Base-by-base conservation (phyloP, 2,329 filamentous ascomycete genomes). In the Cordyceps militaris region DNA sequence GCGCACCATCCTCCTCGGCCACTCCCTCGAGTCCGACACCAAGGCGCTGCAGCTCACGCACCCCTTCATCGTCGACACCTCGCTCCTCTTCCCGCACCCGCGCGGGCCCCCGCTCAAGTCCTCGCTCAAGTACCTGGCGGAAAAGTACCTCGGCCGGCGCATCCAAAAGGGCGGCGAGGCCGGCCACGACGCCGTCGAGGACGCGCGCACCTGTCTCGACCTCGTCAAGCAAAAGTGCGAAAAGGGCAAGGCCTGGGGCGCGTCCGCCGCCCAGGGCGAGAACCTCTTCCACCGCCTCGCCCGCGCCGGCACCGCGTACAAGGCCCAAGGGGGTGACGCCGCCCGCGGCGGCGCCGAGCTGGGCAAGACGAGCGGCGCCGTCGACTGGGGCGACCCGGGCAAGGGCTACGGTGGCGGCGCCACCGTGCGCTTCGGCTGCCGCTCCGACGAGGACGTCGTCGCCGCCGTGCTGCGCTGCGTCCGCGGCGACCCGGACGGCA, bases 201-300 rank as follows among this genome's bases (percentile, higher is more conserved):
- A 99, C 70, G 91, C 94, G 14, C 86, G 82, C 63, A 91, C 94
- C 3, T 95, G 91, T 62, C 84, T 99, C 14, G 92, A 97, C 66
- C 85, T 99, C 1, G 85, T 97, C 49, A 96, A 94, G 72, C 87
- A 93, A 68, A 99, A 99, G 71, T 97, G 93, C 70, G 92, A 97
- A 70, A 94, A 89, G 72, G 94, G 94, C 42, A 89, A 88, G 62
- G 73, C 78, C 24, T 99, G 92, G 89, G 94, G 91, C 36, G 87
- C 87, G 0, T 84, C 84, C 51, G 91, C 96, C 44, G 80, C 85
- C 2, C 86, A 85, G 47, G 86, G 85, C 42, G 94, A 99, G 73
- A 93, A 91, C 64, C 84, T 99, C 51, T 99, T 97, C 77, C 88
- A 87, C 64, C 85, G 93, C 10, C 79, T 99, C 4, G 82, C 80